These are phyloP conservation scores for Cyberlindnera suaveolens DNA, from an alignment of 805 yeast species.

Conservation along the genomic window DNA sequence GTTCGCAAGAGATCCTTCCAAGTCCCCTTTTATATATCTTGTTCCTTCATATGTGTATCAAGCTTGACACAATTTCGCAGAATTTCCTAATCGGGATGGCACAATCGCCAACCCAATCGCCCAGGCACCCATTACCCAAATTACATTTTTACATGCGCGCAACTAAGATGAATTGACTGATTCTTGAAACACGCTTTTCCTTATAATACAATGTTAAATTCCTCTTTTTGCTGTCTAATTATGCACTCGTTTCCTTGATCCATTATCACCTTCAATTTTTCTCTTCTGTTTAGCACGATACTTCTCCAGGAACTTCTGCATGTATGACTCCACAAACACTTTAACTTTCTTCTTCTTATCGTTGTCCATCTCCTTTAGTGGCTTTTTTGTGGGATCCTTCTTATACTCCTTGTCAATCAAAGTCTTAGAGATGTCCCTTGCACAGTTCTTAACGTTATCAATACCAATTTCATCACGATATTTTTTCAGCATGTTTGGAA, in stretches of 20 bases:
- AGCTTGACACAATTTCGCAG: neutral
- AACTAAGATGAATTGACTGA: too few species aligned
- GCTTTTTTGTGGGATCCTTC: slow-evolving; percentile 49
- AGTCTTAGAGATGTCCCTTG: slow-evolving; percentile 67
- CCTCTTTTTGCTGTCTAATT: neutral
- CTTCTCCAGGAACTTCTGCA: slow-evolving; percentile 57
- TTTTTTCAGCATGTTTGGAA: slow-evolving; percentile 73
- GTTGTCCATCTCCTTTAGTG: slow-evolving; percentile 45
- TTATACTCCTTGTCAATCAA: slow-evolving; percentile 64
- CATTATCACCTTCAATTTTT: slow-evolving; percentile 5
- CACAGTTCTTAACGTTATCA: slow-evolving; percentile 68
- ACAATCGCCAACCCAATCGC: slow-evolving; percentile 16
- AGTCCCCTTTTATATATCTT: neutral
- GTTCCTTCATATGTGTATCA: neutral
- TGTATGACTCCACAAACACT: slow-evolving; percentile 52
- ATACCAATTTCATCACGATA: slow-evolving; percentile 63
- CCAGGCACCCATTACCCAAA: neutral
- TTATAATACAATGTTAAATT: too few species aligned
- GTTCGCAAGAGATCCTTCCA: too few species aligned
- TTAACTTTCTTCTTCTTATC: slow-evolving; percentile 67
- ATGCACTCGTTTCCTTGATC: neutral
- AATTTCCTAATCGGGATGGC: slow-evolving; percentile 15
- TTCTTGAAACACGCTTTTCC: too few species aligned
- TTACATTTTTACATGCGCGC: too few species aligned
- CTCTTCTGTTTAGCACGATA: slow-evolving; percentile 30